Conservation (phyloP, 2,329 filamentous ascomycete species). For the Trichoderma gracile region DNA sequence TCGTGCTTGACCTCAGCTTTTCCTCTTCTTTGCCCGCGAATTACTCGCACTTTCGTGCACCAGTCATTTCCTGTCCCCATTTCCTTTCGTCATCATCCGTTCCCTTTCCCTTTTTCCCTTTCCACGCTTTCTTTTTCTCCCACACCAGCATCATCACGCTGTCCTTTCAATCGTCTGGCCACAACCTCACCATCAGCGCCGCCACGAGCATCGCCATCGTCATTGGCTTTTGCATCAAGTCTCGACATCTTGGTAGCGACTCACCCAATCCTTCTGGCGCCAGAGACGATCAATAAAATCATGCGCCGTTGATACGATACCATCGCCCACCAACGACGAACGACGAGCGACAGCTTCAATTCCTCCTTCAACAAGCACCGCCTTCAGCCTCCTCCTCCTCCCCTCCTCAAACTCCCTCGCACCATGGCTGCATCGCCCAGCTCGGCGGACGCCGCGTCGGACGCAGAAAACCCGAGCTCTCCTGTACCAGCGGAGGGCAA, state of each 20-base stretch:
- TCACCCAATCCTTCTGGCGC: neutral
- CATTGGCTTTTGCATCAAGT: neutral
- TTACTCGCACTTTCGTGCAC: too few species aligned
- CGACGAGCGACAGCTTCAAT: neutral
- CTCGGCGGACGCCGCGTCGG: constrained; percentile 47
- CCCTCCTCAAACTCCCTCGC: constrained; percentile 11
- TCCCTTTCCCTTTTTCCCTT: neutral
- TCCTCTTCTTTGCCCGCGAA: neutral
- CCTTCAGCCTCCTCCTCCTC: constrained; percentile 7
- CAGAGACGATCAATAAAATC: constrained; percentile 9
- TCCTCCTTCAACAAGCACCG: neutral
- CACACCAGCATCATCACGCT: constrained; percentile 3
- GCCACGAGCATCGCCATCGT: constrained; percentile 5
- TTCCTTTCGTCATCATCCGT: neutral
- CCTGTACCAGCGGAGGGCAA: constrained; percentile 46
- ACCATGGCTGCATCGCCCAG: constrained; percentile 45
- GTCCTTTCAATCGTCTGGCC: neutral
- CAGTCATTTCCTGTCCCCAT: constrained; percentile 1
- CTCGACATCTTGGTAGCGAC: neutral
- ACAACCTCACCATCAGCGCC: constrained; percentile 5
- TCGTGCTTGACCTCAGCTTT: constrained; percentile 25
- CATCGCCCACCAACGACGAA: constrained; percentile 19
- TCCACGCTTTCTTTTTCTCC: neutral
- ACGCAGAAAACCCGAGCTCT: constrained; percentile 50
- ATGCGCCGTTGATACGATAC: constrained; percentile 29